Base-by-base conservation (phyloP, 345 rosid species). In the Brassica rapa region DNA sequence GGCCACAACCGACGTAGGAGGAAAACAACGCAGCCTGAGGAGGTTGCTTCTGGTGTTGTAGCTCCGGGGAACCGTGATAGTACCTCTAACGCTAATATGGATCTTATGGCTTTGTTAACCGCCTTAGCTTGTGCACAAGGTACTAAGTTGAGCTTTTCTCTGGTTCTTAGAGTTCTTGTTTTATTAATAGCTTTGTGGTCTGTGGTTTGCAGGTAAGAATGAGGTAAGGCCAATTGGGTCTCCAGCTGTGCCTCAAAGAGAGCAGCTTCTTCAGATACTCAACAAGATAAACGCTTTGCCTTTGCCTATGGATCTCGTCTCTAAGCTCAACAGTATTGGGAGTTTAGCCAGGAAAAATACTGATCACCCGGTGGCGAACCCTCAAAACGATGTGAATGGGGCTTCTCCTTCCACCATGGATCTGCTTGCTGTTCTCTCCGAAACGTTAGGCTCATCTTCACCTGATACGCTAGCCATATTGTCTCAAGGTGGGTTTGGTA, bases 231-330 rank as follows among this genome's bases (percentile, higher is more conserved):
- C 86, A 59, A 65, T 62, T 68, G 80, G 60, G 68, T 71, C 77
- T 70, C 30, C 82, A 70, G 62, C 83, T 2, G 85, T 84, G 64
- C 89, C 92, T 9, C 87, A 86, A 66, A 91, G 79, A 81, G 98
- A 90, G 24, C 92, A 89, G 74, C 89, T 93, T 70, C 66, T 89
- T 76, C 89, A 88, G 81, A 87, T 93, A 75, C 92, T 93, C 71
- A 81, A 82, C 84, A 93, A 89, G 87, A 90, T 93, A 56, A 93
- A 93, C 75, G 85, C 97, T 23, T 84, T 93, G 73, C 92, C 90
- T 67, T 83, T 90, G 82, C 93, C 98, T 0, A 73, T 81, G 77
- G 95, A 90, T 74, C 90, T 89, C 46, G 89, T 88, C 71, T 85
- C 90, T 16, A 89, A 88, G 85, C 80, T 93, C 79, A 82, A 87